Evolutionary conservation across 495 filamentous ascomycete genomes (phyloP), one percentile per base, ranked within the genome.

Genomic region (Podospora tetraspora): DNA sequence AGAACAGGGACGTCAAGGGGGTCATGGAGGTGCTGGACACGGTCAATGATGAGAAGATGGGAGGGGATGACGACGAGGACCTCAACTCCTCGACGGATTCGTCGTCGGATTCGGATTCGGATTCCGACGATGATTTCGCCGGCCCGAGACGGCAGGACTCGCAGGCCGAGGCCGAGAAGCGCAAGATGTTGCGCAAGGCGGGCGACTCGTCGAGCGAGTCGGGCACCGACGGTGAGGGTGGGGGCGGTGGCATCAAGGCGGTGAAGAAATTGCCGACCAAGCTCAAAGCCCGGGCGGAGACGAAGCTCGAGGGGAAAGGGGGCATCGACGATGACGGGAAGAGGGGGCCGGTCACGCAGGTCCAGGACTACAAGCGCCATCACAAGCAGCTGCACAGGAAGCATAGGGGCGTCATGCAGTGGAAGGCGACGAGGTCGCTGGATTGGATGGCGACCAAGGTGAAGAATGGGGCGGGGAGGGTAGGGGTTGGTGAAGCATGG

Each of bases 381-480:
- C 83, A 84, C 69, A 83, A 83, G 70, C 79, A 84, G 59, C 81
- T 89, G 69, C 86, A 88, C 72, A 76, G 89, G 61, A 87, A 86
- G 72, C 87, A 90, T 70, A 76, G 86, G 25, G 89, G 88, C 1
- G 68, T 90, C 64, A 90, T 90, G 88, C 89, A 90, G 75, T 91
- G 88, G 87, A 87, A 85, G 74, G 85, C 86, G 24, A 86, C 85
- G 64, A 71, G 88, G 71, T 84, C 86, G 71, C 77, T 84, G 66
- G 84, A 85, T 70, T 89, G 89, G 71, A 81, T 87, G 25, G 84
- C 84, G 59, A 85, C 86, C 59, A 83, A 90, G 74, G 75, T 83
- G 4, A 84, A 81, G 66, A 75, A 86, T 65, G 81, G 84, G 1
- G 81, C 85, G 64, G 80, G 81, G 62, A 87, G 82, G 69, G 69